A percentile compares a stretch with the other conserved stretches of the same genome.
phyloP scores from a whole-genome alignment of 371 early-diverging fungal genomes.

The Mucor sp. region DNA sequence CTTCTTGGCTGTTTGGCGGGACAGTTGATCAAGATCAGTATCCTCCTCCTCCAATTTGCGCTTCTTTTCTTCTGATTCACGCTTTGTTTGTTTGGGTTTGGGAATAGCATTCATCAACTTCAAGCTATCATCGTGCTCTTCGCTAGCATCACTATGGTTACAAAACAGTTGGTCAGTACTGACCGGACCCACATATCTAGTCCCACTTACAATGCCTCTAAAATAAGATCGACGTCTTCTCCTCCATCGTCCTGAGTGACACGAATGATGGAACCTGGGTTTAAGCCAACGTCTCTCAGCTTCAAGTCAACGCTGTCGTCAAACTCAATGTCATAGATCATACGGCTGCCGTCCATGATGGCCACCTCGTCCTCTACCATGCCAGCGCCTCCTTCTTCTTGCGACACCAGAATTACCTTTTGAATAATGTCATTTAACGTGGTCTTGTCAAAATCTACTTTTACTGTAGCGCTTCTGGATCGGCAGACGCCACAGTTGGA shows the following conservation, averaged over 20 bases:
- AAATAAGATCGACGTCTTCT: slow-evolving; percentile 40
- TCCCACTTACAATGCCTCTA: slow-evolving; percentile 36
- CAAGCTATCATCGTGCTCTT: neutral
- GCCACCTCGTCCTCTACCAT: slow-evolving; percentile 44
- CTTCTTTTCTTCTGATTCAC: slow-evolving; percentile 1
- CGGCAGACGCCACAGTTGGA: slow-evolving; percentile 63
- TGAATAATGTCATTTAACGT: slow-evolving; percentile 59
- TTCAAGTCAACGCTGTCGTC: slow-evolving; percentile 76
- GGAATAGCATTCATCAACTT: slow-evolving; percentile 22
- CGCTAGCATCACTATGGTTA: slow-evolving; percentile 5
- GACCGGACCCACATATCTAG: too few species aligned
- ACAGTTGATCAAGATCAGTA: neutral
- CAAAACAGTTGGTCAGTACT: neutral
- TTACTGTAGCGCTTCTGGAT: slow-evolving; percentile 46
- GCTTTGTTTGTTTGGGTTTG: neutral
- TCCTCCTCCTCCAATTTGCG: slow-evolving; percentile 25
- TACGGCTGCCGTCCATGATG: slow-evolving; percentile 61
- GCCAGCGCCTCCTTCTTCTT: slow-evolving; percentile 54
- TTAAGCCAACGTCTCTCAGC: slow-evolving; percentile 62
- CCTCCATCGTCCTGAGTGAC: slow-evolving; percentile 53
- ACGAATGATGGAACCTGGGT: slow-evolving; percentile 59
- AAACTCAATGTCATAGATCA: slow-evolving; percentile 90
- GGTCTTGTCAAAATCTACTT: slow-evolving; percentile 44
- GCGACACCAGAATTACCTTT: slow-evolving; percentile 33
- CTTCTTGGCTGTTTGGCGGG: slow-evolving; percentile 13